Base-by-base conservation (phyloP, 768 basidiomycete species). In the Pulveroboletus sp. region DNA sequence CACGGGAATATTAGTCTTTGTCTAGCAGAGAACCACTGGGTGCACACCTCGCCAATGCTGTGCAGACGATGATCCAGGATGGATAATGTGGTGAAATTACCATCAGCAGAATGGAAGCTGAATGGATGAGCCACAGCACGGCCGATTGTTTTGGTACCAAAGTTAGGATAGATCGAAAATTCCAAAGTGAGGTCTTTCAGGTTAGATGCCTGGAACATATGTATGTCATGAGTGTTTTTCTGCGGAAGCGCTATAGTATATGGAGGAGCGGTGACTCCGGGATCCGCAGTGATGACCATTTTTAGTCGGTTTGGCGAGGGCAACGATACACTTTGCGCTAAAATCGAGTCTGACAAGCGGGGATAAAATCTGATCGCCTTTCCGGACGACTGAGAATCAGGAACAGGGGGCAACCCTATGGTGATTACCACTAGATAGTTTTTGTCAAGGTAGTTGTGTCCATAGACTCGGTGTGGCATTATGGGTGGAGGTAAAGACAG, bases 401-500 rank as follows among this genome's bases (percentile, higher is more conserved):
- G 59, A 1, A 70, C 69, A 53, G 82, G 80, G 18, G 58, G 56
- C n/a, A 54, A 40, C 2, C 92, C 93, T 39, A 98, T 81, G 0
- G 86, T 82, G 39, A 99, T 76, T 60, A 95, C 89, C 6, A 98
- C 82, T 31, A 98, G 75, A 61, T 83, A 83, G 43, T 83, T 83
- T 61, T 82, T 85, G 68, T 95, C 92, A 45, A 99, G 77, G 68
- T 89, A 93, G 63, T 91, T 95, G 72, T 99, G 95, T 7, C 95
- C 95, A 65, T 99, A 99, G 30, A 95, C 89, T 46, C 93, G 83
- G 65, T 97, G 92, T 27, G 96, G 93, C 81, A 99, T 95, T 65
- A 97, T 97, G 2, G 96, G 96, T 1, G 96, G 96, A 2, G 96
- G 96, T 15, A 99, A 78, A 17, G 89, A 91, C n/a, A 99, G 75